Conservation (phyloP, 805 yeast species). For the Sugiyamaella boreocaroliniensis region DNA sequence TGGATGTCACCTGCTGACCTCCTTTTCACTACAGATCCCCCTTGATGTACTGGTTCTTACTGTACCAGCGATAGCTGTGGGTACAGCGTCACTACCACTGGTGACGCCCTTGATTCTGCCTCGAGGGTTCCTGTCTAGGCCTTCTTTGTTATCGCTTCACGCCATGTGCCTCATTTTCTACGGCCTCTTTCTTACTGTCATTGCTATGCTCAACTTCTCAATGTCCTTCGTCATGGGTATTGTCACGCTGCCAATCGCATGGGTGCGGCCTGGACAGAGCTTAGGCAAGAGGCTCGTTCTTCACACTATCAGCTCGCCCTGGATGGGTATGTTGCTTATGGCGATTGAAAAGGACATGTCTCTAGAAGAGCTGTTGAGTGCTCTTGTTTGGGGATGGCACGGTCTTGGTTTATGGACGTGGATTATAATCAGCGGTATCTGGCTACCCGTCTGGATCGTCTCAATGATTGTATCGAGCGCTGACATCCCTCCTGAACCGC, state of each 20-base stretch:
- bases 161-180: conserved; percentile 50
- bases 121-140: neutral
- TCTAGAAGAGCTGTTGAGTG: conserved; percentile 40
- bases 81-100: neutral
- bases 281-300: conserved; percentile 17
- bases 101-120: neutral
- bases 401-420: conserved; percentile 81
- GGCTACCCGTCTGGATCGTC: conserved; percentile 77
- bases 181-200: conserved; percentile 62
- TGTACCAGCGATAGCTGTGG: neutral
- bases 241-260: conserved; percentile 67
- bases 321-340: conserved; percentile 32
- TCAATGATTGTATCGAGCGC: neutral
- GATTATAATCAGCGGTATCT: conserved; percentile 62
- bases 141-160: conserved; percentile 28
- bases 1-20: conserved; percentile 12
- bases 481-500: neutral
- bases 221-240: conserved; percentile 68
- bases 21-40: conserved; percentile 6
- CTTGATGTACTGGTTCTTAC: neutral
- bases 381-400: conserved; percentile 57
- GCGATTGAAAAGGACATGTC: conserved; percentile 18
- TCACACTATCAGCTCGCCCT: conserved; percentile 48
- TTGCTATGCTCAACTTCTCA: conserved; percentile 78
- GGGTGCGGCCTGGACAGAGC: conserved; percentile 37